Evolutionary conservation across 2,329 filamentous ascomycete species (phyloP).

Genomic region (Colletotrichum sp.): DNA sequence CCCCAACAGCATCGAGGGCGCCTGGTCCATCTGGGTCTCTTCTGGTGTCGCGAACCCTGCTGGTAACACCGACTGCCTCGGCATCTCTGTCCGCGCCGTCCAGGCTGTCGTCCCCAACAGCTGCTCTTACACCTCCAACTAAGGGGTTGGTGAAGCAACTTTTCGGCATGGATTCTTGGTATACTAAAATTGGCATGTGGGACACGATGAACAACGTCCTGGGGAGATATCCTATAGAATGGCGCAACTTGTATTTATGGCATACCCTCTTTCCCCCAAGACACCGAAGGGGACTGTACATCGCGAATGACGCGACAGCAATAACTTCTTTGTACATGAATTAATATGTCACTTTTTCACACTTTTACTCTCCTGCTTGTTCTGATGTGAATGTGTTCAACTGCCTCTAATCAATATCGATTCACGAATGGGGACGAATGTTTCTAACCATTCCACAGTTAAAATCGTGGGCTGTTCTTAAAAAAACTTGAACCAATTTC

Average conservation of each 20-base stretch:
- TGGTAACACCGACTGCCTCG: conserved; percentile 40
- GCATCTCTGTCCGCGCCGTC: conserved; percentile 36
- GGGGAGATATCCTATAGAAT: conserved; percentile 4
- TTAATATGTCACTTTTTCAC: not conserved
- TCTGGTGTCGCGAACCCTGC: conserved; percentile 37
- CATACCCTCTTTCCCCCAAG: not conserved
- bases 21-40: conserved; percentile 45
- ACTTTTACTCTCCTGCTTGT: accelerated
- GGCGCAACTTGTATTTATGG: not conserved
- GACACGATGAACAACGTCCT: not conserved
- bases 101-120: conserved; percentile 33
- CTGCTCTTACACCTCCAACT: conserved; percentile 37
- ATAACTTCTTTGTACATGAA: not conserved
- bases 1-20: conserved; percentile 47
- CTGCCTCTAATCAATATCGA: accelerated
- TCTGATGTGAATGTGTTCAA: not conserved
- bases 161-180: not conserved
- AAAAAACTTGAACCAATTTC: not conserved
- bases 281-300: not conserved
- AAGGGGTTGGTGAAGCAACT: not conserved
- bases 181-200: not conserved
- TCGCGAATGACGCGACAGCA: not conserved
- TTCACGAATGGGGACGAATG: accelerated
- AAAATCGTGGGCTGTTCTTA: no score
- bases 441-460: no score